Evolutionary conservation across 495 filamentous ascomycete genomes (phyloP).

Genomic region (Penicillium ucsense): DNA sequence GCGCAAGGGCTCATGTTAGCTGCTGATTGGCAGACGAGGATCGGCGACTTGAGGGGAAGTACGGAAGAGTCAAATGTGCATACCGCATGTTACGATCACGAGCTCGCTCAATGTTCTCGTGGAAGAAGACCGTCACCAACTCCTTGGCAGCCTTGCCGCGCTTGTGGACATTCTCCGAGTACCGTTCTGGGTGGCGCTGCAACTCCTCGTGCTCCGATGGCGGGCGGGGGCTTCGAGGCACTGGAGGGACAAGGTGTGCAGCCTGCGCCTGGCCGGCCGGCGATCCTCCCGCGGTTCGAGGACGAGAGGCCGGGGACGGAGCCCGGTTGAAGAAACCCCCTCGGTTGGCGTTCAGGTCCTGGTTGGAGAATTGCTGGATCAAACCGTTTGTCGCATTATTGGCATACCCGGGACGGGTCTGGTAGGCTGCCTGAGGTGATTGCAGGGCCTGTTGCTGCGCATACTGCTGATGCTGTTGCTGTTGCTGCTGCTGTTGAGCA

Average conservation of each 20-base stretch:
- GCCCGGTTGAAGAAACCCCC: conserved; percentile 60
- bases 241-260: conserved; percentile 53
- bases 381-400: conserved; percentile 68
- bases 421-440: conserved; percentile 42
- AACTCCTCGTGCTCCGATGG: conserved; percentile 38
- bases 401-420: conserved; percentile 36
- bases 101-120: conserved; percentile 87
- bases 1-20: neutral
- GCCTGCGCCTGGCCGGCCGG: conserved; percentile 51
- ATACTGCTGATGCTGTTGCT: conserved; percentile 43
- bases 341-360: conserved; percentile 73
- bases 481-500: conserved; percentile 41
- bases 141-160: conserved; percentile 52
- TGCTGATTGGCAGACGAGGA: neutral
- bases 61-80: conserved; percentile 10
- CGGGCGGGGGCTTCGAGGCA: conserved; percentile 42
- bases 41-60: neutral
- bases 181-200: conserved; percentile 69
- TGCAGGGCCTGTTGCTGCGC: conserved; percentile 44
- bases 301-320: conserved; percentile 61
- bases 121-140: conserved; percentile 81
- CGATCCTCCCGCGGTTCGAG: conserved; percentile 60
- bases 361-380: conserved; percentile 92
- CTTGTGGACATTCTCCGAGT: conserved; percentile 69
- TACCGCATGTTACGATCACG: conserved; percentile 86